These are phyloP conservation scores for Trametes coccinea DNA, from an alignment of 768 basidiomycete species.

Conservation along the genomic window DNA sequence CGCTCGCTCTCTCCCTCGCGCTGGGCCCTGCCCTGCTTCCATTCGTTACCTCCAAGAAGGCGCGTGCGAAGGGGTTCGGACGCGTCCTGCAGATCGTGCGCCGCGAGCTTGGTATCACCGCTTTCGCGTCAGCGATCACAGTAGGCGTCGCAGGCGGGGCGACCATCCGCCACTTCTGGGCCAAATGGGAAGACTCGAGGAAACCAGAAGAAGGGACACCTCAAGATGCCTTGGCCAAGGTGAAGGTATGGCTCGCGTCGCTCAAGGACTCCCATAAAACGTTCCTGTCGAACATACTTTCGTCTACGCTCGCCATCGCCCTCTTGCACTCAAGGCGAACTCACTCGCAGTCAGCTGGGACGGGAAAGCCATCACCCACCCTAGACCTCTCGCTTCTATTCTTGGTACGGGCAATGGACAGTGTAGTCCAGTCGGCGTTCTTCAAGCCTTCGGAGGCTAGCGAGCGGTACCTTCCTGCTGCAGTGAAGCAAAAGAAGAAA, in stretches of 20 bases:
- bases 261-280: constrained; percentile 48
- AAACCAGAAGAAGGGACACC: neutral
- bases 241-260: constrained; percentile 26
- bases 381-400: constrained; percentile 69
- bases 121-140: constrained; percentile 72
- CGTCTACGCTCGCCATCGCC: constrained; percentile 56
- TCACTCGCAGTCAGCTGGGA: constrained; percentile 8
- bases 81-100: constrained; percentile 43
- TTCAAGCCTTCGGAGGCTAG: constrained; percentile 26
- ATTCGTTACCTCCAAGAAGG: constrained; percentile 40
- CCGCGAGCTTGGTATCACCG: constrained; percentile 58
- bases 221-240: neutral
- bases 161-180: constrained; percentile 50
- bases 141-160: constrained; percentile 66
- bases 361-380: constrained; percentile 47
- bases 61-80: constrained; percentile 26
- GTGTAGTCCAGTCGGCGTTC: constrained; percentile 53
- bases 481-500: constrained; percentile 8
- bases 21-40: constrained; percentile 67
- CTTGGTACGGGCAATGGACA: constrained; percentile 70
- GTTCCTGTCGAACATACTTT: constrained; percentile 57
- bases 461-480: constrained; percentile 2
- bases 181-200: constrained; percentile 2
- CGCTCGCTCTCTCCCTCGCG: constrained; percentile 61
- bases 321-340: constrained; percentile 55